Conservation (phyloP, 2,329 filamentous ascomycete species). For the Escovopsis weberi region DNA sequence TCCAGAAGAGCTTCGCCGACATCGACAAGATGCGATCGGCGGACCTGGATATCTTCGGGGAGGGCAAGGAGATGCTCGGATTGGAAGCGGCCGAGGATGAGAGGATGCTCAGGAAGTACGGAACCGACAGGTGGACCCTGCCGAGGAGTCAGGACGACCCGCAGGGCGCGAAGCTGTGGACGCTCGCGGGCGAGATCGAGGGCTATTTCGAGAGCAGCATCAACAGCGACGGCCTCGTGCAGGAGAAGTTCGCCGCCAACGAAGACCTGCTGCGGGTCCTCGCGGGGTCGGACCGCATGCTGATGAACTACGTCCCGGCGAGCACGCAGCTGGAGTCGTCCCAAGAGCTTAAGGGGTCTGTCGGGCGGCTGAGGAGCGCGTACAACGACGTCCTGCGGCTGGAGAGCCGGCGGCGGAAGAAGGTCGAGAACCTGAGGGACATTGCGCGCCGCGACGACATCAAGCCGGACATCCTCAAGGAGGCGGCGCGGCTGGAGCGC, state of each 20-base stretch:
- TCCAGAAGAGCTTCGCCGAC: slow-evolving; percentile 71
- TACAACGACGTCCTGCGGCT: slow-evolving; percentile 77
- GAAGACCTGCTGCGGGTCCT: slow-evolving; percentile 64
- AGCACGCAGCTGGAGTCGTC: slow-evolving; percentile 68
- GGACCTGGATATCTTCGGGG: slow-evolving; percentile 65
- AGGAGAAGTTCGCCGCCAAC: slow-evolving; percentile 63
- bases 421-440: slow-evolving; percentile 62
- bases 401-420: slow-evolving; percentile 65
- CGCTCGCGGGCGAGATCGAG: slow-evolving; percentile 63
- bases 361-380: slow-evolving; percentile 59
- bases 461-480: slow-evolving; percentile 65
- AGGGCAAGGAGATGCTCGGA: slow-evolving; percentile 64
- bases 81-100: slow-evolving; percentile 78
- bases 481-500: slow-evolving; percentile 74
- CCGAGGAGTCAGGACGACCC: slow-evolving; percentile 55
- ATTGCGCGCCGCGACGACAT: slow-evolving; percentile 82
- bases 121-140: slow-evolving; percentile 74
- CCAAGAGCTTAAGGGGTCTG: slow-evolving; percentile 64
- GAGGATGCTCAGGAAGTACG: slow-evolving; percentile 58
- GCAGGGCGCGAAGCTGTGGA: slow-evolving; percentile 53
- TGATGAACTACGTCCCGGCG: slow-evolving; percentile 82
- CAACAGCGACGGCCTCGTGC: slow-evolving; percentile 46
- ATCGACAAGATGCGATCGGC: slow-evolving; percentile 78
- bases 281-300: slow-evolving; percentile 61
- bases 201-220: slow-evolving; percentile 62